Conservation (phyloP, 164 flowering plant genomes). For the Piper longum region DNA sequence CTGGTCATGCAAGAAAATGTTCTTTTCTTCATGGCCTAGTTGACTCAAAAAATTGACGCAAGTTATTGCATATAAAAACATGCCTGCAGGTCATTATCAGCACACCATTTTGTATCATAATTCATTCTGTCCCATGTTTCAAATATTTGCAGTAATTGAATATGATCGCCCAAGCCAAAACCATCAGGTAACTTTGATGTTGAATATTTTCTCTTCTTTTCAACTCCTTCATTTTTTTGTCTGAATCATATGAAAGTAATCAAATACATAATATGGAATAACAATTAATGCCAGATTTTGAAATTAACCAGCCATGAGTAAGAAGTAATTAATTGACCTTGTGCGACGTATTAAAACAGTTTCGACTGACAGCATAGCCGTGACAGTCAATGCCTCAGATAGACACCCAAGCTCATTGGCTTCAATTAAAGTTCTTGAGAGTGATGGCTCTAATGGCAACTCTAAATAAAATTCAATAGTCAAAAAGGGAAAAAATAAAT, state of each 20-base stretch:
- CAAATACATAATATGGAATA: background rate
- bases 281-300: background rate
- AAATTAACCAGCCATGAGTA: background rate
- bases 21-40: too few species aligned
- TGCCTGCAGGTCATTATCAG: slow-evolving; percentile 62
- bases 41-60: background rate
- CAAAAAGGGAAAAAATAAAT: background rate
- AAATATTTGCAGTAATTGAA: slow-evolving; percentile 79
- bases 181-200: slow-evolving; percentile 68
- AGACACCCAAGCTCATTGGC: slow-evolving; percentile 78
- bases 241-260: background rate
- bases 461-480: slow-evolving; percentile 25
- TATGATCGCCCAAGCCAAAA: slow-evolving; percentile 95
- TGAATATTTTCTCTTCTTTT: slow-evolving; percentile 71
- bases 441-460: slow-evolving; percentile 94
- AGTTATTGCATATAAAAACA: background rate
- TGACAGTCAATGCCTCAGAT: slow-evolving; percentile 88
- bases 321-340: slow-evolving; percentile 22
- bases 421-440: slow-evolving; percentile 80
- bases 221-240: slow-evolving; percentile 32
- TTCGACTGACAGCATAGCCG: slow-evolving; percentile 92
- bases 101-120: slow-evolving; percentile 72
- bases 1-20: too few species aligned
- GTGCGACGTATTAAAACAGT: slow-evolving; percentile 57
- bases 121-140: slow-evolving; percentile 59